Base-by-base conservation (phyloP, 345 rosid genomes). In the Citropsis articulata region DNA sequence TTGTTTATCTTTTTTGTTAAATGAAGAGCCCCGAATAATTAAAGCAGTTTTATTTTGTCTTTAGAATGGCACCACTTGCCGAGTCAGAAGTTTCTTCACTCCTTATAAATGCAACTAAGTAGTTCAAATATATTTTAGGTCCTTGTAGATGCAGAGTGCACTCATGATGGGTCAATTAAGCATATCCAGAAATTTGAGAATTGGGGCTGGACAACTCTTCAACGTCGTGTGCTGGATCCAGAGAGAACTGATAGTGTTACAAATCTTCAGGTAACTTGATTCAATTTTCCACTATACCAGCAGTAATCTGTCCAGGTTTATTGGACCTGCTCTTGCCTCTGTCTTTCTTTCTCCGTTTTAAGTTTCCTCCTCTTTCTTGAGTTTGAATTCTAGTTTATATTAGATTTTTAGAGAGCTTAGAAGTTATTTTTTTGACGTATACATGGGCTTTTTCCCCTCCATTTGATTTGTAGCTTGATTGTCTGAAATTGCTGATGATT, bases 81-180 rank as follows among this genome's bases (percentile, higher is more conserved):
- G 6, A 56, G 10, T n/a, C 3, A 38, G 24, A 53, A 61, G 19
- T 27, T 30, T 66, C 4, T 72, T 56, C 50, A 28, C 27, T 42
- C 28, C 57, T 69, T 36, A 48, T 50, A 22, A 48, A 70, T 50
- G 53, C 61, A 63, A 75, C 72, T 65, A 42, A 67, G n/a, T 73
- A 8, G 74, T 76, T 85, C 36, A 50, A 45, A 78, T 68, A 35
- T 77, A 25, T 66, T 84, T 36, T 87, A 94, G 98, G 97, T 96
- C 50, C 97, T 96, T 42, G 99, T 96, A 71, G 99, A 96, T 87
- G 99, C 99, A 61, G 99, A 94, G 78, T 96, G 98, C 83, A 96
- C 98, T 77, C 99, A 94, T 83, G 99, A 96, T 84, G 99, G 99
- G 16, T 96, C 99, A 33, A 83, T 94, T 66, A 89, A 82, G 79